These are phyloP conservation scores for Dacryopinax primogenitus DNA, from an alignment of 768 basidiomycete species.

Conservation along the genomic window DNA sequence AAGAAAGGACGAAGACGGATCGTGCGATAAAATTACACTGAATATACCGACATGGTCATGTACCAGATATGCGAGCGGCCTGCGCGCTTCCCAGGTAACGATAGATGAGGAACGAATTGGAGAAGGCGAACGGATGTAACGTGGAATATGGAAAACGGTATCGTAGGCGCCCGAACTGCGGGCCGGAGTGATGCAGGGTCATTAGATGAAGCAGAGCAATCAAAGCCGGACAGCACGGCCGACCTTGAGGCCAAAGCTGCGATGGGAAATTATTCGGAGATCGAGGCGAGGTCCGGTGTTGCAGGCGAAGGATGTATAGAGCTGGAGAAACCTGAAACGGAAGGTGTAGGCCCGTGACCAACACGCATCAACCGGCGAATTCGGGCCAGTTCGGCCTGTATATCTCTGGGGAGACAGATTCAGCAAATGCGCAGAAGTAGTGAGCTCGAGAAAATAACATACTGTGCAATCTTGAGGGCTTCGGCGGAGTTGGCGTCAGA, in stretches of 20 bases:
- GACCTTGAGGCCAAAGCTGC: not conserved
- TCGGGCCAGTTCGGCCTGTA: conserved; percentile 52
- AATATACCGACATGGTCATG: not conserved
- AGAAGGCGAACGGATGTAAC: too few relatives aligned
- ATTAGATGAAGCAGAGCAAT: too few relatives aligned
- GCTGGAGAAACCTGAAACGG: not conserved
- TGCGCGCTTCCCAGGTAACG: not conserved
- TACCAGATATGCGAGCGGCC: not conserved
- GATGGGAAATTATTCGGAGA: not conserved
- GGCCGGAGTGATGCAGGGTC: too few relatives aligned
- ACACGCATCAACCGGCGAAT: conserved; percentile 56
- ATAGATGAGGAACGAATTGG: too few relatives aligned
- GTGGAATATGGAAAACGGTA: too few relatives aligned
- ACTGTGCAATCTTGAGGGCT: conserved; percentile 52
- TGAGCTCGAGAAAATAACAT: conserved; percentile 22
- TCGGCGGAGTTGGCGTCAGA: conserved; percentile 43
- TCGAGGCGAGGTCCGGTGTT: not conserved
- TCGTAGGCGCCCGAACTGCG: too few relatives aligned
- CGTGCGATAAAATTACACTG: not conserved
- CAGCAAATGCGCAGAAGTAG: conserved; percentile 3
- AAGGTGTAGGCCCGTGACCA: not conserved
- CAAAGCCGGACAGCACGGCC: too few relatives aligned
- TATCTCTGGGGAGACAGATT: conserved; percentile 31
- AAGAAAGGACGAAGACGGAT: not conserved
- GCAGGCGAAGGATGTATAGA: not conserved